Evolutionary conservation across 192 early-diverging fungal species (phyloP), one percentile per base, ranked within the genome.

Genomic region (Spinellus fusiger): DNA sequence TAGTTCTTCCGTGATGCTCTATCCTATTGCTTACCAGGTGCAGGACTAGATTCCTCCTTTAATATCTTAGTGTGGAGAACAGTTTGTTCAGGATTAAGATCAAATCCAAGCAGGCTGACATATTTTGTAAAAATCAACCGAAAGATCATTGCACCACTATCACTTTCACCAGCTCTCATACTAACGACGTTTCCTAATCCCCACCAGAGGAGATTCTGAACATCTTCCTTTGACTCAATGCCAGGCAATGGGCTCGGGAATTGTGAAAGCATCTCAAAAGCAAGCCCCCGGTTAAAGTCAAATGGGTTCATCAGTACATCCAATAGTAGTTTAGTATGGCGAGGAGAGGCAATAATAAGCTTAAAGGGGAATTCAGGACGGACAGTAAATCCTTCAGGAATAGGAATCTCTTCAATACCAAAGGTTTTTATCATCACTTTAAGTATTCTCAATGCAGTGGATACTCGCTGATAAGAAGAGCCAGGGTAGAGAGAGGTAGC

Each of bases 51-150:
- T n/a, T 49, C 20, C 5, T 49, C 16, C 15, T n/a, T 6, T 3
- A 6, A 27, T 52, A 5, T 29, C 29, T 18, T 50, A 13, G 26
- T 15, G 4, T 4, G 1, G 16, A 25, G 5, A 8, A 31, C n/a
- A 2, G 26, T 35, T 49, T 54, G 52, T 33, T 67, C 51, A 25
- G 65, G 65, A 7, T 40, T 65, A 4, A 83, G 62, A 25, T 75
- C 66, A 66, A 68, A 74, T 0, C 67, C 69, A n/a, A 80, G 66
- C 20, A 66, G 64, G 10, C 79, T 56, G 5, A 91, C 86, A 73
- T 89, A 93, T 59, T 89, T 91, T 31, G 77, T 74, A 75, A 92
- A 93, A 22, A 93, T 65, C 67, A 88, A 77, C 20, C 88, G 80
- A 34, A 93, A 74, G 12, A 93, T 71, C 64, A 88, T 79, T n/a